A percentile compares a stretch with the other conserved stretches of the same genome.
phyloP scores from a whole-genome alignment of 2,329 filamentous ascomycete genomes.

The Beauveria rudraprayagi region DNA sequence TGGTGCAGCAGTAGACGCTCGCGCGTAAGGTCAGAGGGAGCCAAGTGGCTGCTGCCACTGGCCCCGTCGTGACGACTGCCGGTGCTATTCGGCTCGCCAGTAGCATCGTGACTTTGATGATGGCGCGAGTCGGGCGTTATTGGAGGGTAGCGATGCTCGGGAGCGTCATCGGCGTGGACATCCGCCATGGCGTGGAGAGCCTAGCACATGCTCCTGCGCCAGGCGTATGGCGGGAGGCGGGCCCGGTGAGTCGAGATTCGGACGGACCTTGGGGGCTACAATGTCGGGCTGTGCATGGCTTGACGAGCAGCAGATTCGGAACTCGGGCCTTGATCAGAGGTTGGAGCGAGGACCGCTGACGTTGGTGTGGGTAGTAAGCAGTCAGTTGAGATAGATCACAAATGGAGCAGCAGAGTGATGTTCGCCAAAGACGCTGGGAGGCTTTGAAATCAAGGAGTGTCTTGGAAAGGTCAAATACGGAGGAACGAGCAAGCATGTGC shows the following conservation, averaged over 20 bases:
- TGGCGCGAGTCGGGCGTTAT: conserved; percentile 16
- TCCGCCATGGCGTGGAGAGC: conserved; percentile 16
- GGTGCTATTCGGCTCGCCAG: conserved; percentile 36
- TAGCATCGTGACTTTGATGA: conserved; percentile 30
- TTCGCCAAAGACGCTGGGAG: too few relatives aligned
- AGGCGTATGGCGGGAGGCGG: background rate
- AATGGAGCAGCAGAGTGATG: too few relatives aligned
- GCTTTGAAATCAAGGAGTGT: too few relatives aligned
- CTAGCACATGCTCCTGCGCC: conserved; percentile 16
- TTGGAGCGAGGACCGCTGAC: background rate
- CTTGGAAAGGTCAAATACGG: too few relatives aligned
- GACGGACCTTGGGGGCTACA: background rate
- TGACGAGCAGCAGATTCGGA: background rate
- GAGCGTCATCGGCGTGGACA: conserved; percentile 13
- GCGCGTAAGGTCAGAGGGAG: conserved; percentile 2
- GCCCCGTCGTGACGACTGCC: conserved; percentile 21
- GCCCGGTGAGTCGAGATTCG: background rate
- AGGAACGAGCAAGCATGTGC: too few relatives aligned
- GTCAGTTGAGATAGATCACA: background rate
- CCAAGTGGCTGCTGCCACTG: conserved; percentile 1
- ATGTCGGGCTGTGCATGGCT: background rate
- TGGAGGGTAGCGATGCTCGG: background rate
- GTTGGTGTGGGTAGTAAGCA: background rate
- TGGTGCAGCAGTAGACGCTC: conserved; percentile 12
- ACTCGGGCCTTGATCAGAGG: background rate